Evolutionary conservation across 23 red algal genomes (phyloP).

Genomic region (Cyanidioschyzon merolae): DNA sequence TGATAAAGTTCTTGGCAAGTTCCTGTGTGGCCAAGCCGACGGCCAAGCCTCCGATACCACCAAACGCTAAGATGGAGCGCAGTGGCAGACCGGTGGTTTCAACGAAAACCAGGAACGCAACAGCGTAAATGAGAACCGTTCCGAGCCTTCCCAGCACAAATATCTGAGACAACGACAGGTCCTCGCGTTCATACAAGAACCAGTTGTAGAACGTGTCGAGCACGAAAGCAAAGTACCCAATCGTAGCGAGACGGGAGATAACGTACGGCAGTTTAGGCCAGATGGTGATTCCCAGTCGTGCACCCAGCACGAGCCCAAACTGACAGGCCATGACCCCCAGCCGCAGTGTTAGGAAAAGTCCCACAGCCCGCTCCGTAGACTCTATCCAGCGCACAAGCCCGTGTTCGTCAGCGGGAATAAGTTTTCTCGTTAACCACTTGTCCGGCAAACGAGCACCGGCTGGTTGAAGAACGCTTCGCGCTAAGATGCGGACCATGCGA

Average conservation of each 20-base stretch:
- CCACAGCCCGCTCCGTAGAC: not conserved
- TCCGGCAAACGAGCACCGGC: not conserved
- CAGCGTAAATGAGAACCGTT: not conserved
- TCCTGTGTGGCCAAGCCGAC: constrained; percentile 15
- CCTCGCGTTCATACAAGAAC: not conserved
- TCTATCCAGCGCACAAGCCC: not conserved
- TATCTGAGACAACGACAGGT: not conserved
- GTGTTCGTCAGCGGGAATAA: constrained; percentile 12
- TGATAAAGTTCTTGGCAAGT: constrained; percentile 6
- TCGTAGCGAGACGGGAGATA: not conserved
- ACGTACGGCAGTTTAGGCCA: not conserved
- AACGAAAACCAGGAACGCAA: not conserved
- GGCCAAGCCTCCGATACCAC: constrained; percentile 14
- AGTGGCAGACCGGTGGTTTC: constrained; percentile 13
- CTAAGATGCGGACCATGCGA: not conserved
- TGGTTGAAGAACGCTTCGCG: not conserved
- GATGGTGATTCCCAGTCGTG: not conserved
- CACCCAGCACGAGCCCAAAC: not conserved
- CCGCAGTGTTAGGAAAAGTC: not conserved
- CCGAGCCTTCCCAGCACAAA: constrained; percentile 12
- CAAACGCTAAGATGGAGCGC: constrained; percentile 14
- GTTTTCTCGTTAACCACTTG: not conserved
- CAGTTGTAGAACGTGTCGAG: constrained; percentile 10
- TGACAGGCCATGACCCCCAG: not conserved
- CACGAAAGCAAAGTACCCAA: not conserved